Evolutionary conservation across 495 filamentous ascomycete species (phyloP), one percentile per base, ranked within the genome.

Genomic region (Penicillium macrosclerotiorum): DNA sequence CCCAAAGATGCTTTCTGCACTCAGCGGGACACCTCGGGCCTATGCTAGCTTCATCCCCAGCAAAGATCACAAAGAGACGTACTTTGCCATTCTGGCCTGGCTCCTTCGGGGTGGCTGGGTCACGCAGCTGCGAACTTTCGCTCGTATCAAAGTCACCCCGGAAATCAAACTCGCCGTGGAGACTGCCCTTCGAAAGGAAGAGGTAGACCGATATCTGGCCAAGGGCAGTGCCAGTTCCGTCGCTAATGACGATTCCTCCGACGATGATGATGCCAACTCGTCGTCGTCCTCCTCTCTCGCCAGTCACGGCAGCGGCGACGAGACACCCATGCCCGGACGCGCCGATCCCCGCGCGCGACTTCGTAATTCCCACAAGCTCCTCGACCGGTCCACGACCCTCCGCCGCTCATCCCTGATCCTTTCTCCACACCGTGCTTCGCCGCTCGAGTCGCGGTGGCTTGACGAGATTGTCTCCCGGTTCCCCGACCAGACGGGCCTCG

Each of bases 71-170:
- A 88, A 92, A 24, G 78, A 82, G 20, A 80, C 82, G 2, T 98
- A 95, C 65, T 82, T 96, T 53, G 75, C 86, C 11, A 95, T 97
- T 58, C 72, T 98, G 5, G 90, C 88, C 9, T 98, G 91, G 89
- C 73, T 97, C 14, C 78, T 97, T 60, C 84, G 90, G 39, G 86
- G 88, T 42, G 89, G 90, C 19, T 95, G 92, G 85, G 92, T 95
- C 0, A 93, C 85, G 1, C 90, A 95, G 62, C 75, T 98, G 1
- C 82, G 91, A 42, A 88, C 87, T 11, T 97, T 92, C 57, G 89
- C 85, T 3, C 90, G 91, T 72, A 80, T 97, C 44, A 79, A 75
- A 24, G 73, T 79, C 7, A 64, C 74, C 0, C 63, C 71, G 0
- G 64, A 74, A 24, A 71, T 81, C 52, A 79, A 78, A 46, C 42